Base-by-base conservation (phyloP, 306 rosid species). In the Corylus avellana region DNA sequence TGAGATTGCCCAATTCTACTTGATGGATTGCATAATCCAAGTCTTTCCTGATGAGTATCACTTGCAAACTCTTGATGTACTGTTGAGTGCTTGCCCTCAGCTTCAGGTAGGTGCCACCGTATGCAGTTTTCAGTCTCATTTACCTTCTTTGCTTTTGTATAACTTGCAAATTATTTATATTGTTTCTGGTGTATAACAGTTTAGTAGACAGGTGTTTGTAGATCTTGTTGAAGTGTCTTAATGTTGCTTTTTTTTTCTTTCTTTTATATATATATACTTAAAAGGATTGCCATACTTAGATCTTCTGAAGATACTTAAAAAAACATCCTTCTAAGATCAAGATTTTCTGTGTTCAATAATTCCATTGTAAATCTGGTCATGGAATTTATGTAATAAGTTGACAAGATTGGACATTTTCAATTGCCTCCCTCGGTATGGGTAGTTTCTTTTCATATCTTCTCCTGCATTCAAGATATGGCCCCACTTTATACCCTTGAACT, bases 1-100 rank as follows among this genome's bases (percentile, higher is more conserved):
- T 78, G 99, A 92, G 76, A 70, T 95, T 68, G 98, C 99, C 64
- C 99, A 95, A 74, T 91, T 86, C 82, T 95, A 95, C 85, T 81
- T 95, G 87, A 91, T 90, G 96, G 99, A 95, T 76, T 95, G 99
- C 96, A 89, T 95, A 79, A 93, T 95, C 80, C 99, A 95, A 90
- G 99, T 95, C 75, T 92, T 95, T 85, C 98, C 99, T 1, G 98
- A 95, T 72, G 99, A 92, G 85, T 91, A 95, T 84, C 99, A 95
- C 88, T 91, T 95, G 90, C 99, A 93, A 84, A 95, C 98, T 48
- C 96, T 95, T 71, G 99, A 95, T 79, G 69, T 90, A 50, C 85
- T 95, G 87, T 81, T 95, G 90, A 90, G 96, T 81, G 98, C 99
- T 78, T 95, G 94, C 85, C 99, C 98, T 55, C 97, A 92, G 79